These are phyloP conservation scores for Coemansia aciculifera DNA, from an alignment of 192 early-diverging fungal species.

Conservation along the genomic window DNA sequence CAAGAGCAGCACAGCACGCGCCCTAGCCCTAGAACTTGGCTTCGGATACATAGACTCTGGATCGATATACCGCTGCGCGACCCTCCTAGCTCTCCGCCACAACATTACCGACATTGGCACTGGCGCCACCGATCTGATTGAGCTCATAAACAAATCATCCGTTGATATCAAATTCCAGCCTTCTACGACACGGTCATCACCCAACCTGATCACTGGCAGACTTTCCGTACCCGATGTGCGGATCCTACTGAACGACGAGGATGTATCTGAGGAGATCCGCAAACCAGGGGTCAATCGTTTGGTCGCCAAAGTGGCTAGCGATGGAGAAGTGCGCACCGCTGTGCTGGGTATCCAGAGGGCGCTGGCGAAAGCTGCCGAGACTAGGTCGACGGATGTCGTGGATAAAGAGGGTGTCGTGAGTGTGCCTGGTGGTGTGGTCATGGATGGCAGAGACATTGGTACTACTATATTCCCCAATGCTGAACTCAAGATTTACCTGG, in stretches of 20 bases:
- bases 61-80: constrained; percentile 61
- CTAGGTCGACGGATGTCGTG: constrained; percentile 6
- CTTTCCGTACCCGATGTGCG: constrained; percentile 39
- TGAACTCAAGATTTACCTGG: constrained; percentile 75
- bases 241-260: constrained; percentile 58
- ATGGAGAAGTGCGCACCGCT: constrained; percentile 56
- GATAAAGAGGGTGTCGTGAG: background rate
- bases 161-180: constrained; percentile 39
- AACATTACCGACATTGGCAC: constrained; percentile 12
- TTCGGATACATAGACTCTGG: constrained; percentile 81
- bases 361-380: constrained; percentile 49
- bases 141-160: constrained; percentile 15
- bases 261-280: constrained; percentile 67
- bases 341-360: constrained; percentile 59
- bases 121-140: constrained; percentile 38
- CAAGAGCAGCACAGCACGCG: constrained; percentile 77
- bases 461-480: constrained; percentile 73
- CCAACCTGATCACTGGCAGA: constrained; percentile 15
- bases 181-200: background rate
- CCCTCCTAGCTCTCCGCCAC: constrained; percentile 32
- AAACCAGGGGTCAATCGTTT: constrained; percentile 57
- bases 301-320: constrained; percentile 64
- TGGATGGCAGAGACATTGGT: constrained; percentile 85
- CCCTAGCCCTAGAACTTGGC: constrained; percentile 64
- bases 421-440: constrained; percentile 62